These are phyloP conservation scores for Exophiala lecanii-corni DNA, from an alignment of 2,329 filamentous ascomycete genomes.

Conservation along the genomic window DNA sequence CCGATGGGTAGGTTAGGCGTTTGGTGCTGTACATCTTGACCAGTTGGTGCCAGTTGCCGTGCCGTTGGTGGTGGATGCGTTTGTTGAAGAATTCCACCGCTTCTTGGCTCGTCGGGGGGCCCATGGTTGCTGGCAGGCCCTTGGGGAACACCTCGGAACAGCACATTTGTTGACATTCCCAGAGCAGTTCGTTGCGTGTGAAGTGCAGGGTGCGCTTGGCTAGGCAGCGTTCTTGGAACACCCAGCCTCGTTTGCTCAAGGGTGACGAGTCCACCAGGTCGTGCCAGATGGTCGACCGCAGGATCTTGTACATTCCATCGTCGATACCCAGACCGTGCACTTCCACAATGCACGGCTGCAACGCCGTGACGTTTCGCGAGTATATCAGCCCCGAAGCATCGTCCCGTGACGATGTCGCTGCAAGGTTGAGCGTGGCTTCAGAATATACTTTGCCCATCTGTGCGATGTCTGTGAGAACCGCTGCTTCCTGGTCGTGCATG, in stretches of 20 bases:
- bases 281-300: slow-evolving; percentile 27
- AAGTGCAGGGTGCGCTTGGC: slow-evolving; percentile 29
- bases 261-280: slow-evolving; percentile 25
- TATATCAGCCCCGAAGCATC: slow-evolving; percentile 24
- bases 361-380: slow-evolving; percentile 21
- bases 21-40: slow-evolving; percentile 26
- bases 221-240: slow-evolving; percentile 27
- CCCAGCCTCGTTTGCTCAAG: slow-evolving; percentile 27
- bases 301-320: slow-evolving; percentile 26
- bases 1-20: slow-evolving; percentile 22
- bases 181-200: slow-evolving; percentile 26
- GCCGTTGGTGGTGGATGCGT: slow-evolving; percentile 24
- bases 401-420: slow-evolving; percentile 24
- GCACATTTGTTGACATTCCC: slow-evolving; percentile 31
- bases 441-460: slow-evolving; percentile 26
- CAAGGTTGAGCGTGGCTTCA: slow-evolving; percentile 24
- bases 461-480: slow-evolving; percentile 22
- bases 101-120: slow-evolving; percentile 16
- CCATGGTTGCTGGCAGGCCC: slow-evolving; percentile 25
- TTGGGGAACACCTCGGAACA: slow-evolving; percentile 28
- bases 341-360: slow-evolving; percentile 25
- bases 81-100: slow-evolving; percentile 24
- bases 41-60: slow-evolving; percentile 27
- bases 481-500: slow-evolving; percentile 26
- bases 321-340: slow-evolving; percentile 22